Evolutionary conservation across 306 rosid species (phyloP), one percentile per base, ranked within the genome.

Genomic region (Potentilla sterilis): DNA sequence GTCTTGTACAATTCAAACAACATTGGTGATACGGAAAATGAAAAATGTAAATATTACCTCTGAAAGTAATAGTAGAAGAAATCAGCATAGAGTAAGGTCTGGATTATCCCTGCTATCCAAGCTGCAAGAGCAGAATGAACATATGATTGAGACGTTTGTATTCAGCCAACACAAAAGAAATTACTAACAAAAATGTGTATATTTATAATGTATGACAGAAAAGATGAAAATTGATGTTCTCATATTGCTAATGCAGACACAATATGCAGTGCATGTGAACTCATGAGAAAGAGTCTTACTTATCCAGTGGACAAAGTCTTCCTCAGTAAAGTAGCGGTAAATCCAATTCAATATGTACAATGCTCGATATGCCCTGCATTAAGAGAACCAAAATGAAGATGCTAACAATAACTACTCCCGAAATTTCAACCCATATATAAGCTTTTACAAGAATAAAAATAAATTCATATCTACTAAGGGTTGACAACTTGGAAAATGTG

Each of bases 11-110:
- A 77, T 42, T 3, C 38, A 66, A 41, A 71, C 71, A 65, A 52
- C 43, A 48, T 19, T 54, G 19, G 65, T 32, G 47, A 74, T 66
- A 51, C 12, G 18, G 64, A 76, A 21, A 46, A 55, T 8, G 57
- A 41, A 4, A 77, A 70, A 2, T 8, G 5, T 11, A 24, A 22
- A 13, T 43, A 71, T n/a, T 86, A 89, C 98, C 98, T 93, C 80
- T 89, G 86, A 85, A 89, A 89, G 79, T 90, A 93, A 80, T 93
- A 93, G 73, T 93, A 93, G 88, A 93, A 93, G 88, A 93, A 93
- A 78, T 93, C 98, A 48, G 90, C 97, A 75, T 93, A 93, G 14
- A 93, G 86, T 84, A 90, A 75, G 24, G 98, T 93, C 82, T 93
- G 98, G 76, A 93, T 76, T 68, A 85, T 81, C 77, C 98, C 96